Evolutionary conservation across 352 stramenopile species (phyloP).

Genomic region (Phytopythium boreale): DNA sequence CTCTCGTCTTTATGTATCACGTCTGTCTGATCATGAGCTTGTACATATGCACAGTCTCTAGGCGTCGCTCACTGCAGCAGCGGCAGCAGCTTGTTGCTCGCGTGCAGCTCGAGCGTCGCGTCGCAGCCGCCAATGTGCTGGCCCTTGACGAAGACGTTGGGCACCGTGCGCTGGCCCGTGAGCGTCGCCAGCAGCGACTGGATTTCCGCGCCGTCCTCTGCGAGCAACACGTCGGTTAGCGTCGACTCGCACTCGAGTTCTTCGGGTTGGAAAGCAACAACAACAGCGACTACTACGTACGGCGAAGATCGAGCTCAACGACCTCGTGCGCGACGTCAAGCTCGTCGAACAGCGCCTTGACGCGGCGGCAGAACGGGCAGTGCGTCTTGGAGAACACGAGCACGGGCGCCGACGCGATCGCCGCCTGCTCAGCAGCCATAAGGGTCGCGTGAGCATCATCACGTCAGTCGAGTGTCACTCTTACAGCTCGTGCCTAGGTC

Average conservation of each 20-base stretch:
- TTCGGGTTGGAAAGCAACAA: not conserved
- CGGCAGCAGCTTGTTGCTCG: slow-evolving; percentile 45
- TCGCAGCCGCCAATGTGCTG: slow-evolving; percentile 96
- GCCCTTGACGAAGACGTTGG: slow-evolving; percentile 98
- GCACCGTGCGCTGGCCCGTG: slow-evolving; percentile 95
- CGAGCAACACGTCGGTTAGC: not conserved
- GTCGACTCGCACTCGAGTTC: not conserved
- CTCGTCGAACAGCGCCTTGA: slow-evolving; percentile 88
- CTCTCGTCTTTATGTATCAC: slow-evolving; percentile 6
- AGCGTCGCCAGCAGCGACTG: slow-evolving; percentile 89
- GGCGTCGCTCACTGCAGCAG: slow-evolving; percentile 46
- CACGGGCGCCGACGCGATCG: slow-evolving; percentile 62
- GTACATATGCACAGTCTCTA: not conserved
- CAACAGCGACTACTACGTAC: slow-evolving; percentile 23
- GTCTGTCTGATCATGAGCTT: not conserved
- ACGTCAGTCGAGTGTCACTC: not conserved
- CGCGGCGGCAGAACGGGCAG: slow-evolving; percentile 90
- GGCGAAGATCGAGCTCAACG: slow-evolving; percentile 66
- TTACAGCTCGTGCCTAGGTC: not conserved
- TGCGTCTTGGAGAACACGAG: slow-evolving; percentile 96
- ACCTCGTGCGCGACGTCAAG: slow-evolving; percentile 57
- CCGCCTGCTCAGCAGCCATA: slow-evolving; percentile 23
- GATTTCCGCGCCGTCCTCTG: slow-evolving; percentile 88
- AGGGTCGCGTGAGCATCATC: not conserved
- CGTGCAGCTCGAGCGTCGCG: slow-evolving; percentile 49